Percentiles rank a stretch among this genome's conserved stretches.
phyloP scores from a whole-genome alignment of 2,329 filamentous ascomycete species.

The Nigrograna mackinnonii region DNA sequence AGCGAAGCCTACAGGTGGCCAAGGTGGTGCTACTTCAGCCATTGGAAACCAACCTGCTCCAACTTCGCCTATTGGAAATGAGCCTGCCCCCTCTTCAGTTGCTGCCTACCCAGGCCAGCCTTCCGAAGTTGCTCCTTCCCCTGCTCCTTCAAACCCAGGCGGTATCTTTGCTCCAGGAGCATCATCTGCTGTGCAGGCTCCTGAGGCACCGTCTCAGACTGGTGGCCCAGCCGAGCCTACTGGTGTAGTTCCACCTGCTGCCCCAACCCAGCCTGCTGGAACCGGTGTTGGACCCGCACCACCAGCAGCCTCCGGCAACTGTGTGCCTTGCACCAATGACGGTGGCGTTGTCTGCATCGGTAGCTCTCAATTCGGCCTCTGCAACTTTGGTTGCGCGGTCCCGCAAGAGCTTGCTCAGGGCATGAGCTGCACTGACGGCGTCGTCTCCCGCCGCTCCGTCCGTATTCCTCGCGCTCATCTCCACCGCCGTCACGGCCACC shows the following conservation, averaged over 20 bases:
- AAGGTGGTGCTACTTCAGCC: neutral
- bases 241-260: neutral
- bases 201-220: constrained; percentile 4
- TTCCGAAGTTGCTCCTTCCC: neutral
- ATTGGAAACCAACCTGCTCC: constrained; percentile 3
- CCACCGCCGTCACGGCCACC: constrained; percentile 30
- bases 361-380: constrained; percentile 46
- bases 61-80: constrained; percentile 7
- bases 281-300: neutral
- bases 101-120: too few relatives aligned
- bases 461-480: constrained; percentile 28
- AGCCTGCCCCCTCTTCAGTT: constrained; percentile 2
- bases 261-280: neutral
- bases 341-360: constrained; percentile 50
- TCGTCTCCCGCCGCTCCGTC: constrained; percentile 20
- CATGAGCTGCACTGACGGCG: constrained; percentile 44
- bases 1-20: neutral
- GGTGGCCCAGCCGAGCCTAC: neutral
- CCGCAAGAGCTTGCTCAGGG: constrained; percentile 45
- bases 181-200: constrained; percentile 20
- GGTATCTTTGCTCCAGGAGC: constrained; percentile 34
- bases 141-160: constrained; percentile 14
- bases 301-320: neutral
- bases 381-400: constrained; percentile 47
- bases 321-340: constrained; percentile 40